These are phyloP conservation scores for Picea engelmannii DNA, from an alignment of 83 land plant genomes.

Conservation along the genomic window DNA sequence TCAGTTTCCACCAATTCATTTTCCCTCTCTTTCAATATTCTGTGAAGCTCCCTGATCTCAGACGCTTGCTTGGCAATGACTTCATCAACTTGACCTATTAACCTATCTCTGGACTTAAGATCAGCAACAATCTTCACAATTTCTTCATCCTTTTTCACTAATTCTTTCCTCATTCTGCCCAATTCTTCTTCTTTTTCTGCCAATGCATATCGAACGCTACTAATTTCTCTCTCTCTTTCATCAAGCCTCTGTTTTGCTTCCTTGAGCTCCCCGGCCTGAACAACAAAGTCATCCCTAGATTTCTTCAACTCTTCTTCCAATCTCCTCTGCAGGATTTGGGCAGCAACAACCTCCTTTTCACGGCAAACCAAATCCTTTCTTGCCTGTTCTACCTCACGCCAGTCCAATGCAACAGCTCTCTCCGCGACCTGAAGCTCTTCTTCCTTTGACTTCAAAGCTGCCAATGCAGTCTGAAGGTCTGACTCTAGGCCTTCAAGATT, in stretches of 20 bases:
- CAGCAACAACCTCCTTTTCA: conserved; percentile 55
- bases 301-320: conserved; percentile 62
- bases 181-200: conserved; percentile 57
- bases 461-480: conserved; percentile 62
- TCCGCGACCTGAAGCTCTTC: conserved; percentile 71
- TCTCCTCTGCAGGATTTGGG: conserved; percentile 36
- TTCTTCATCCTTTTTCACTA: conserved; percentile 52
- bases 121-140: conserved; percentile 29
- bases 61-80: conserved; percentile 47
- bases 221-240: conserved; percentile 43
- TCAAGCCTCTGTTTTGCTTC: conserved; percentile 41
- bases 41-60: conserved; percentile 47
- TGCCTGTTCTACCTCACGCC: conserved; percentile 40
- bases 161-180: conserved; percentile 31
- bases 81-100: conserved; percentile 52
- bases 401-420: conserved; percentile 43
- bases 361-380: conserved; percentile 50
- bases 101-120: conserved; percentile 42
- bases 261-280: conserved; percentile 46
- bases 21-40: conserved; percentile 48
- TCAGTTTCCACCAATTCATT: conserved; percentile 30
- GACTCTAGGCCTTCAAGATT: conserved; percentile 53
- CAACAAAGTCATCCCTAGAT: conserved; percentile 35
- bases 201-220: conserved; percentile 29
- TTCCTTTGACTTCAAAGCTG: conserved; percentile 70